Conservation (phyloP, 1,284 basidiomycete species). For the Earliella scabrosa region DNA sequence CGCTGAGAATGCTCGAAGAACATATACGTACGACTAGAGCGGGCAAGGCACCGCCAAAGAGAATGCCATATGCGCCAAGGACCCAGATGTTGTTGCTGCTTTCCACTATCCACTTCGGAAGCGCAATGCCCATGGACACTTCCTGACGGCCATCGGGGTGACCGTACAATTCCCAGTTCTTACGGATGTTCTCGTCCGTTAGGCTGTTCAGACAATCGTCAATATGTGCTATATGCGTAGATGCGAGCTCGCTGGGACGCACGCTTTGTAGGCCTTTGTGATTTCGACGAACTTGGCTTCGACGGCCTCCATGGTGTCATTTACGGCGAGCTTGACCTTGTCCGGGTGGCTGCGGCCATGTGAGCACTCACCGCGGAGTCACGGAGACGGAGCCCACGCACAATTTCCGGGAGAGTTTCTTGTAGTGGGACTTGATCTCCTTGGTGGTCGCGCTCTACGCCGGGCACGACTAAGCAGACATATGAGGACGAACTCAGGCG, state of each 20-base stretch:
- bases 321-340: slow-evolving; percentile 85
- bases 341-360: slow-evolving; percentile 83
- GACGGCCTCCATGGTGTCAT: slow-evolving; percentile 90
- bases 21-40: slow-evolving; percentile 79
- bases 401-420: slow-evolving; percentile 91
- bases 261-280: slow-evolving; percentile 99
- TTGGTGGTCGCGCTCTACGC: slow-evolving; percentile 76
- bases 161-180: slow-evolving; percentile 91
- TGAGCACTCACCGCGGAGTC: not conserved
- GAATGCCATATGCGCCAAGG: slow-evolving; percentile 83
- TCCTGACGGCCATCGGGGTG: slow-evolving; percentile 98
- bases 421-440: slow-evolving; percentile 96
- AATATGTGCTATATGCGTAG: not conserved
- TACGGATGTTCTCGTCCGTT: slow-evolving; percentile 92
- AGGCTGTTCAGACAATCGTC: slow-evolving; percentile 55
- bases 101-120: slow-evolving; percentile 95
- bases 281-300: slow-evolving; percentile 90
- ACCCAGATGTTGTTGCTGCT: slow-evolving; percentile 93
- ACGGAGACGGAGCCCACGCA: slow-evolving; percentile 45
- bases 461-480: not conserved
- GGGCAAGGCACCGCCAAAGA: slow-evolving; percentile 90
- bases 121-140: slow-evolving; percentile 93
- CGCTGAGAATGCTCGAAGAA: no score
- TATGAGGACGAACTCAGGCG: not conserved
- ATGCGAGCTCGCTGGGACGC: slow-evolving; percentile 30